Conservation (phyloP, 257 asterid genomes). For the Scutellaria baicalensis region DNA sequence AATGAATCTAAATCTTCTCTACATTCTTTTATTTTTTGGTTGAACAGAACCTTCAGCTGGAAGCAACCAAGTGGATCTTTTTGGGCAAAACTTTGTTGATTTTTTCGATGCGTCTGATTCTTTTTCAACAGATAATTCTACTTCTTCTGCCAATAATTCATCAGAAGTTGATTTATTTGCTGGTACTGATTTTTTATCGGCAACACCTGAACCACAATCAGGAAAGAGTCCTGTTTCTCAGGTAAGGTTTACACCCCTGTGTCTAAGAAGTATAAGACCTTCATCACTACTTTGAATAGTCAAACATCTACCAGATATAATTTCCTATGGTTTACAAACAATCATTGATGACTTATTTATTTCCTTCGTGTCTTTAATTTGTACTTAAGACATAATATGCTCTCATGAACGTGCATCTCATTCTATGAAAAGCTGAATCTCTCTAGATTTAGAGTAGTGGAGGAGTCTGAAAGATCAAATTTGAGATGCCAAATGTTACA, state of each 20-base stretch:
- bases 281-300: background rate
- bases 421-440: background rate
- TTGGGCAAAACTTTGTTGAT: constrained; percentile 57
- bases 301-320: background rate
- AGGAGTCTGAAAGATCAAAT: background rate
- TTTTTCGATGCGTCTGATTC: constrained; percentile 62
- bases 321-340: background rate
- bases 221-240: constrained; percentile 35
- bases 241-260: constrained; percentile 32
- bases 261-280: background rate
- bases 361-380: background rate
- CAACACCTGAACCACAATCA: constrained; percentile 33
- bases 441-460: background rate
- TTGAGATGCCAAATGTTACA: background rate
- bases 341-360: background rate
- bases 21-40: constrained; percentile 5
- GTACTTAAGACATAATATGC: background rate
- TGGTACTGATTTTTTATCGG: constrained; percentile 74
- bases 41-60: constrained; percentile 61
- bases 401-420: background rate
- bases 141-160: constrained; percentile 28
- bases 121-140: constrained; percentile 29
- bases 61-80: constrained; percentile 65
- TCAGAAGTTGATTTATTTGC: constrained; percentile 90
- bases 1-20: background rate